Evolutionary conservation across 2,329 filamentous ascomycete genomes (phyloP).

Genomic region (Paecilomyces dactylethromorphus): DNA sequence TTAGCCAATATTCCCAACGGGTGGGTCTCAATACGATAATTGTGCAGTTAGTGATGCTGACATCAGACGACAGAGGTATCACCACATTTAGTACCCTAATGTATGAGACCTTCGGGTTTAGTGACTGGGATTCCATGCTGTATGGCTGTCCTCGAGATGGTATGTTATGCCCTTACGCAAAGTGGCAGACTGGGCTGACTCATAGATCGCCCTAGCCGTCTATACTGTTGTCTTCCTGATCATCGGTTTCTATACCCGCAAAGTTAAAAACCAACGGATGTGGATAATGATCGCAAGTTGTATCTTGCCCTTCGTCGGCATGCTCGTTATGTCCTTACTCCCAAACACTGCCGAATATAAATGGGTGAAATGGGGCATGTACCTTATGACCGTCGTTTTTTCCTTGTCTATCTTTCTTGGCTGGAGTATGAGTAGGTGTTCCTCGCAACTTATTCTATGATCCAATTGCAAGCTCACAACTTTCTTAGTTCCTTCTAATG

Average conservation of each 20-base stretch:
- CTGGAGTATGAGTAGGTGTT: constrained; percentile 20
- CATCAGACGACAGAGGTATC: constrained; percentile 2
- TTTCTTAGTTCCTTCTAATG: constrained; percentile 35
- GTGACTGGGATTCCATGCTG: constrained; percentile 25
- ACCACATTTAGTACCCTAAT: constrained; percentile 9
- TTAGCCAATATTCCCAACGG: background rate
- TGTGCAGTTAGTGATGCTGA: background rate
- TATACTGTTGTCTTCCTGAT: background rate
- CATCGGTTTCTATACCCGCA: background rate
- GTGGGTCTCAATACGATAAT: background rate
- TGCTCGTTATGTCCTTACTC: constrained; percentile 27
- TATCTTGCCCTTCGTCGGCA: constrained; percentile 26
- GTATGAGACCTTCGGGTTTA: constrained; percentile 16
- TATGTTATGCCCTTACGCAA: constrained; percentile 16
- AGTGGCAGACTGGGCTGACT: background rate
- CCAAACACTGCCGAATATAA: constrained; percentile 22
- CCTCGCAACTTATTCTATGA: background rate
- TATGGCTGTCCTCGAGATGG: constrained; percentile 23
- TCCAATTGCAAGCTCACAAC: background rate
- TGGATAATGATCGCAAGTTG: constrained; percentile 1
- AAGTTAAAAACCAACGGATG: background rate
- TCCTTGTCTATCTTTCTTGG: constrained; percentile 25
- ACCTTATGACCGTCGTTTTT: constrained; percentile 25
- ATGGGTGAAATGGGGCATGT: constrained; percentile 33
- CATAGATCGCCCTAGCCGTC: background rate